Percentiles rank a stretch among this genome's conserved stretches.
Conservation (phyloP, 2,329 filamentous ascomycete genomes). For the Fusarium pseudograminearum region DNA sequence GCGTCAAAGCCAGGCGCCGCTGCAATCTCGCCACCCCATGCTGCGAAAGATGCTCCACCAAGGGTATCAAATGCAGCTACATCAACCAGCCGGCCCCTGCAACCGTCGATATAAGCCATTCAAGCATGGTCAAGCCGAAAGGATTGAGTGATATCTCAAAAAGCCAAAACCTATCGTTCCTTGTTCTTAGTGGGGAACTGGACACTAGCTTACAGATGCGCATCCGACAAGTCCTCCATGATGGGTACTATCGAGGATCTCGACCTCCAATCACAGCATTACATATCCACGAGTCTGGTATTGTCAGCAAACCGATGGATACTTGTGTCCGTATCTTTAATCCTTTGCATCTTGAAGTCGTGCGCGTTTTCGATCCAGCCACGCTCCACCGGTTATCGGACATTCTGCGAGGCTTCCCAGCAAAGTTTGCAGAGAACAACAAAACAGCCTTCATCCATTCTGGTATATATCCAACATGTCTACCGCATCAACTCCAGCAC, state of each 20-base stretch:
- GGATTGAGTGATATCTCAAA: rapidly evolving
- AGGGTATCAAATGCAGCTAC: conserved; percentile 14
- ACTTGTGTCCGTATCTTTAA: not conserved
- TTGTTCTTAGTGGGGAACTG: not conserved
- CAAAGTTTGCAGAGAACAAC: not conserved
- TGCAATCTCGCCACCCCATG: conserved; percentile 15
- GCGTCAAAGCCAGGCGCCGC: conserved; percentile 2
- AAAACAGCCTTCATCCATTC: conserved; percentile 10
- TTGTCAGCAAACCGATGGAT: rapidly evolving
- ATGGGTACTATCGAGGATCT: conserved; percentile 1
- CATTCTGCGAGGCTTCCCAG: not conserved
- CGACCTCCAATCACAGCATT: not conserved
- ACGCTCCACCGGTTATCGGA: not conserved
- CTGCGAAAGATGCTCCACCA: conserved; percentile 12
- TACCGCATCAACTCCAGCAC: not conserved
- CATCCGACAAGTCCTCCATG: conserved; percentile 1
- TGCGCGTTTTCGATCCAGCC: not conserved
- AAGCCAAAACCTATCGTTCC: rapidly evolving
- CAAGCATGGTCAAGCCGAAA: rapidly evolving
- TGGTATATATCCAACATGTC: rapidly evolving
- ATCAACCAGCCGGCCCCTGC: conserved; percentile 12
- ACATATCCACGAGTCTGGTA: rapidly evolving
- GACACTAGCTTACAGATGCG: conserved; percentile 11
- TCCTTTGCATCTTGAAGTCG: not conserved
- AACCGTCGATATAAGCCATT: rapidly evolving